Evolutionary conservation across 2,329 filamentous ascomycete species (phyloP).

Genomic region (Ophiostoma sp.): DNA sequence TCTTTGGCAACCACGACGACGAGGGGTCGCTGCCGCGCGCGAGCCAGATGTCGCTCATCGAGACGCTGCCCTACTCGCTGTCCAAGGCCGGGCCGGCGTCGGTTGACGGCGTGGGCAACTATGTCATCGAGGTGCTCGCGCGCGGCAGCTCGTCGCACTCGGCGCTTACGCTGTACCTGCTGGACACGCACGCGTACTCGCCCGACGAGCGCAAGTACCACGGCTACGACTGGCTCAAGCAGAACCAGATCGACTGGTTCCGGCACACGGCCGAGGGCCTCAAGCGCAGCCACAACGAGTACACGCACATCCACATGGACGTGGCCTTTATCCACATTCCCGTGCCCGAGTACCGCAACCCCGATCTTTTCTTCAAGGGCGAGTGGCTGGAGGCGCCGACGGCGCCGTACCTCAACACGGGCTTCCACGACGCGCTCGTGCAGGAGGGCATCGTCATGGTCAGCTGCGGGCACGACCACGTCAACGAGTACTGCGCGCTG

Average conservation of each 20-base stretch:
- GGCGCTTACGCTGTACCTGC: conserved; percentile 86
- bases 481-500: conserved; percentile 91
- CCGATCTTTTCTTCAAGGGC: conserved; percentile 58
- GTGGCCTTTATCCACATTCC: conserved; percentile 98
- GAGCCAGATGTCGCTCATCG: conserved; percentile 78
- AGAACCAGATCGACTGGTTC: conserved; percentile 93
- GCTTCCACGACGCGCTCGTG: conserved; percentile 85
- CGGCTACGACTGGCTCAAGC: conserved; percentile 98
- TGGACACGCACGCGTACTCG: conserved; percentile 89
- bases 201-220: conserved; percentile 80
- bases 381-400: conserved; percentile 78
- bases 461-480: conserved; percentile 92
- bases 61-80: conserved; percentile 82
- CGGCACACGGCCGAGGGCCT: conserved; percentile 67
- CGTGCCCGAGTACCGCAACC: conserved; percentile 74
- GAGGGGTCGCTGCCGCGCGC: conserved; percentile 73
- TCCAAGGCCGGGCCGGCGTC: conserved; percentile 76
- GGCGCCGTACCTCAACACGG: conserved; percentile 81
- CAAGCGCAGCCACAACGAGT: conserved; percentile 73
- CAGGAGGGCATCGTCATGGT: conserved; percentile 82
- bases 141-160: conserved; percentile 76
- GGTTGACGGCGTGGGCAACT: conserved; percentile 90
- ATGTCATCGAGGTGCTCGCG: conserved; percentile 83
- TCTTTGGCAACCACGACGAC: conserved; percentile 97
- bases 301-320: conserved; percentile 89